Conservation (phyloP, 106 monocot genomes). For the Dactylorhiza incarnata region DNA sequence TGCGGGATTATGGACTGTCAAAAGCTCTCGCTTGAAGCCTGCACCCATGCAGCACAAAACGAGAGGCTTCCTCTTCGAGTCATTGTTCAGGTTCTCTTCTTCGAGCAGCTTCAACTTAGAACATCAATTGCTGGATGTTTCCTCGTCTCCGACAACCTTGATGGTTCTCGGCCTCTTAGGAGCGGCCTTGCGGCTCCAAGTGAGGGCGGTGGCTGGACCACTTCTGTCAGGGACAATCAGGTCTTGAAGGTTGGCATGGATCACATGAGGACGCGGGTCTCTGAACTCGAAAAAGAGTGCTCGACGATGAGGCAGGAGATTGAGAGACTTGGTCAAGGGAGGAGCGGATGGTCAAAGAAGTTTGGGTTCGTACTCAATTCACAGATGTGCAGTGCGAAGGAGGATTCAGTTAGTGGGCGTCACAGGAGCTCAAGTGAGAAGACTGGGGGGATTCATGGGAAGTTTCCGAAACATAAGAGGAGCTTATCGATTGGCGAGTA, state of each 20-base stretch:
- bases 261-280: slow-evolving; percentile 34
- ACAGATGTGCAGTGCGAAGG: slow-evolving; percentile 17
- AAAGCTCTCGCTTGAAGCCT: slow-evolving; percentile 52
- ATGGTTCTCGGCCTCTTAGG: slow-evolving; percentile 23
- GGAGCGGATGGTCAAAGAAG: slow-evolving; percentile 26
- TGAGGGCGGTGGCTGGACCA: slow-evolving; percentile 11
- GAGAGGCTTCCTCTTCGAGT: slow-evolving; percentile 51
- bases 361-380: slow-evolving; percentile 28
- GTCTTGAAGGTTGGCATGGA: slow-evolving; percentile 28
- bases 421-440: background rate
- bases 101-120: slow-evolving; percentile 52
- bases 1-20: slow-evolving; percentile 51
- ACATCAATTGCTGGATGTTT: slow-evolving; percentile 47
- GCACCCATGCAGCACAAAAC: slow-evolving; percentile 54
- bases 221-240: slow-evolving; percentile 17
- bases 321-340: slow-evolving; percentile 35
- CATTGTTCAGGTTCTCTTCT: slow-evolving; percentile 49
- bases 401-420: background rate
- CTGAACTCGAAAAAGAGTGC: slow-evolving; percentile 59
- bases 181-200: slow-evolving; percentile 12
- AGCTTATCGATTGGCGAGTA: background rate
- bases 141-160: slow-evolving; percentile 39
- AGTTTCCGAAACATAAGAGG: slow-evolving; percentile 5
- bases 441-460: background rate
- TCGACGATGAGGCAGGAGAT: slow-evolving; percentile 50